Conservation (phyloP, 2,329 filamentous ascomycete species). For the Verticillium dahliae region DNA sequence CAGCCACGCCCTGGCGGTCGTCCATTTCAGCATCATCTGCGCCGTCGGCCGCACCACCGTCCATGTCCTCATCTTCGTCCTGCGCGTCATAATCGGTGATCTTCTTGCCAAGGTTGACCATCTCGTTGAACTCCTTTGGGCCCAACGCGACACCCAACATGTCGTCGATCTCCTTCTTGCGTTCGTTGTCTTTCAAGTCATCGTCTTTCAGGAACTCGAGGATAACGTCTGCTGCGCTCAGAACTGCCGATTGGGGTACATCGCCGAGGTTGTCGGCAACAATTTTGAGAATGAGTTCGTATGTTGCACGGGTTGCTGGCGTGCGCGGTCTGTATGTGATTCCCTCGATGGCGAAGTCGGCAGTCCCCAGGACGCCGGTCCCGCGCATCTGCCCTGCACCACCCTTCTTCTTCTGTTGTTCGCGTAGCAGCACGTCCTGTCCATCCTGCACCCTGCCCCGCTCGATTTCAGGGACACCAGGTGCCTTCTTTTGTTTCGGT, state of each 20-base stretch:
- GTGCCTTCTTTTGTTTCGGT: conserved; percentile 73
- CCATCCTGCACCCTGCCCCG: conserved; percentile 73
- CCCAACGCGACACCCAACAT: conserved; percentile 76
- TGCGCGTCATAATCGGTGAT: conserved; percentile 97
- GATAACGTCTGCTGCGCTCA: conserved; percentile 88
- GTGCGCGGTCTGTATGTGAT: conserved; percentile 89
- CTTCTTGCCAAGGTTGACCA: conserved; percentile 95
- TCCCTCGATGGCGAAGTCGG: conserved; percentile 83
- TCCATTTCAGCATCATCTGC: conserved; percentile 73
- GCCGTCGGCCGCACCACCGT: conserved; percentile 58
- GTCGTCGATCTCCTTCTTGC: conserved; percentile 96
- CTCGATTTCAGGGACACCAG: conserved; percentile 63
- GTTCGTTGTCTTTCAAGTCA: conserved; percentile 92
- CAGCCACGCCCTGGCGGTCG: conserved; percentile 91
- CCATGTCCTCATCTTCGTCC: conserved; percentile 88
- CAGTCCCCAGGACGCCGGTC: conserved; percentile 73
- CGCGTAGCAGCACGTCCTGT: conserved; percentile 73
- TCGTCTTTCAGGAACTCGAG: conserved; percentile 93
- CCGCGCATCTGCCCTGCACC: conserved; percentile 63
- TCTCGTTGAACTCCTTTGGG: conserved; percentile 91
- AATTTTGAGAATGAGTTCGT: conserved; percentile 88
- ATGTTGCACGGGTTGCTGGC: conserved; percentile 83
- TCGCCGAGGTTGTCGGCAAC: conserved; percentile 86
- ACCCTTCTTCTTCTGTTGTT: conserved; percentile 81
- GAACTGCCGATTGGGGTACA: conserved; percentile 83